Evolutionary conservation across 164 flowering plant species (phyloP).

Genomic region (Stephania cephalantha): DNA sequence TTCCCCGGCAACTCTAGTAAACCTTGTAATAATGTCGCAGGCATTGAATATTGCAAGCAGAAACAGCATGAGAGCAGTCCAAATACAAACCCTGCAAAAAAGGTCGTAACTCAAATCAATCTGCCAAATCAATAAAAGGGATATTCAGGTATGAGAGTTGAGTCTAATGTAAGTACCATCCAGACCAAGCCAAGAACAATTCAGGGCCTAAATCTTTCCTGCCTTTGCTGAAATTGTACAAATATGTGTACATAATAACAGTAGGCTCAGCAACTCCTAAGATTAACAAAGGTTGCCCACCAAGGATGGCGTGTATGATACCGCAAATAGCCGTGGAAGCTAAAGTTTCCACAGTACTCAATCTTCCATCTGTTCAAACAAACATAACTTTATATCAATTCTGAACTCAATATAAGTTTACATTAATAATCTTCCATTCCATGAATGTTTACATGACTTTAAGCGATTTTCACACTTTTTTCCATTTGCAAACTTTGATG

Average conservation of each 20-base stretch:
- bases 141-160: not conserved
- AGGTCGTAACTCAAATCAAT: conserved; percentile 1
- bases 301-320: conserved; percentile 48
- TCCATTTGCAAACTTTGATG: not conserved
- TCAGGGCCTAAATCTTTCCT: conserved; percentile 30
- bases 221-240: conserved; percentile 40
- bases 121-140: not conserved
- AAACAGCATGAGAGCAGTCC: conserved; percentile 49
- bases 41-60: conserved; percentile 57
- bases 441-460: no score
- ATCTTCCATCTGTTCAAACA: conserved; percentile 38
- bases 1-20: conserved; percentile 61
- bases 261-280: conserved; percentile 72
- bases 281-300: conserved; percentile 59
- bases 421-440: no score
- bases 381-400: not conserved
- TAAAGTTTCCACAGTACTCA: conserved; percentile 54
- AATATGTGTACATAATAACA: conserved; percentile 52
- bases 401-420: not conserved
- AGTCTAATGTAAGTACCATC: conserved; percentile 34
- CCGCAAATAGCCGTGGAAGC: conserved; percentile 70
- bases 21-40: conserved; percentile 35
- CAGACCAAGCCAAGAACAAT: conserved; percentile 55
- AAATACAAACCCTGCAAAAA: conserved; percentile 45
- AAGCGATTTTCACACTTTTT: not conserved